phyloP scores from a whole-genome alignment of 352 stramenopile species.

The Globisporangium nunn region DNA sequence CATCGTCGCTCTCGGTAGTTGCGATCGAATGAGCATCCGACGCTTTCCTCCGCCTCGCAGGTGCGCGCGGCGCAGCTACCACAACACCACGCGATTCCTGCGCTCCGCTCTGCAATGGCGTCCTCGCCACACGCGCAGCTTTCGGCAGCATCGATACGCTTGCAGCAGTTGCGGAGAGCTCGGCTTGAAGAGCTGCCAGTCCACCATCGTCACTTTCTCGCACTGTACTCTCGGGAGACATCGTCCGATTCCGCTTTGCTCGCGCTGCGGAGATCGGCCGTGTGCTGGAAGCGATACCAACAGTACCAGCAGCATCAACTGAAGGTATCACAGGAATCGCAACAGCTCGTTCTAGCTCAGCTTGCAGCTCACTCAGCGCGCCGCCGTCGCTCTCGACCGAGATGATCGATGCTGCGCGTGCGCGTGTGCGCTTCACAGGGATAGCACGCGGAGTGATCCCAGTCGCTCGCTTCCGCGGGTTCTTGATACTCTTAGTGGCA shows the following conservation, averaged over 20 bases:
- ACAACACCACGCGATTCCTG: neutral
- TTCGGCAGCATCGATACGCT: neutral
- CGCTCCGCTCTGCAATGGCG: neutral
- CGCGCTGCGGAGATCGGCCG: neutral
- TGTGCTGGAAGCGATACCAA: neutral
- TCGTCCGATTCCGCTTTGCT: neutral
- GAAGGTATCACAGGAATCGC: neutral
- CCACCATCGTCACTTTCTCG: constrained; percentile 3
- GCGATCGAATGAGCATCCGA: constrained; percentile 13
- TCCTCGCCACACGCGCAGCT: no score
- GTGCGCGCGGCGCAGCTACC: no score
- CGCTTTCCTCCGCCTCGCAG: neutral
- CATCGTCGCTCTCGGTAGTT: constrained; percentile 21
- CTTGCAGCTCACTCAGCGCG: constrained; percentile 4
- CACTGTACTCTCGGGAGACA: neutral
- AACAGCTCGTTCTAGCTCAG: constrained; percentile 3
- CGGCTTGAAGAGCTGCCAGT: constrained; percentile 4
- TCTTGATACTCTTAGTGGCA: neutral
- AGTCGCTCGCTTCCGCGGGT: neutral
- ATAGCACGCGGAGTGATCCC: constrained; percentile 4
- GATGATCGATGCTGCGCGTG: constrained; percentile 4
- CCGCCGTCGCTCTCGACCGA: constrained; percentile 3
- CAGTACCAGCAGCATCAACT: no score
- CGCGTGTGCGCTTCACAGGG: constrained; percentile 4
- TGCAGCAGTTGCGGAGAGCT: constrained; percentile 6